phyloP scores from a whole-genome alignment of 2,329 filamentous ascomycete genomes.

The Atkinsonella hypoxylon region DNA sequence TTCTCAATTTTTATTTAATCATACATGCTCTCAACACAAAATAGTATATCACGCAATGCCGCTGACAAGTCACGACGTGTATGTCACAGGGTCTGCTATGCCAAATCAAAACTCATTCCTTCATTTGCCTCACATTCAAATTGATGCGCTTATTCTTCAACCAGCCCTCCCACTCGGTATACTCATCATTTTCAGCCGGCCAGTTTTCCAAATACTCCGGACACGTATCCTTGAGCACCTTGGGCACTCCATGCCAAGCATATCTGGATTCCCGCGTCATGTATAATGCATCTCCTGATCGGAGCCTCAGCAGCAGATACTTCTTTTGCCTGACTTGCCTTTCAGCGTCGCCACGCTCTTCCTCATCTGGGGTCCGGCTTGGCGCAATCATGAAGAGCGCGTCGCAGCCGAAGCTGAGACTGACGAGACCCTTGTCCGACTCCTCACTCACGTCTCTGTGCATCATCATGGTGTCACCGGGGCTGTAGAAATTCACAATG shows the following conservation, averaged over 20 bases:
- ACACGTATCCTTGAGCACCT: conserved; percentile 69
- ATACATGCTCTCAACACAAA: no score
- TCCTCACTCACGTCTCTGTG: conserved; percentile 91
- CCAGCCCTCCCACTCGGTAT: conserved; percentile 69
- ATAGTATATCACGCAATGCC: no score
- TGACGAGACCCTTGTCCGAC: conserved; percentile 66
- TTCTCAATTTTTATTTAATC: no score
- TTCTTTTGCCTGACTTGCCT: conserved; percentile 19
- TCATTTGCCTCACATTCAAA: conserved; percentile 86
- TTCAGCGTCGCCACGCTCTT: conserved; percentile 10
- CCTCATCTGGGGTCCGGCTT: conserved; percentile 21
- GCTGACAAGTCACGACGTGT: no score
- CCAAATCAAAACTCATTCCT: conserved; percentile 26
- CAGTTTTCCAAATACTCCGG: conserved; percentile 62
- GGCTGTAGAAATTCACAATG: conserved; percentile 86
- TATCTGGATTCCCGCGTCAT: conserved; percentile 76
- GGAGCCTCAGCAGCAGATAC: conserved; percentile 52
- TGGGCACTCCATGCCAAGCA: conserved; percentile 93
- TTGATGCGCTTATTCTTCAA: conserved; percentile 83
- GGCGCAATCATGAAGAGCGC: conserved; percentile 76
- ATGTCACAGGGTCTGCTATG: background rate
- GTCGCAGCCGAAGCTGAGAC: conserved; percentile 82
- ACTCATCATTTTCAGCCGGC: conserved; percentile 49
- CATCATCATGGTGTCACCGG: conserved; percentile 81
- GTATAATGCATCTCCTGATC: conserved; percentile 80